Evolutionary conservation across 1,284 basidiomycete species (phyloP), one percentile per base, ranked within the genome.

Genomic region (Wallemia hederae): DNA sequence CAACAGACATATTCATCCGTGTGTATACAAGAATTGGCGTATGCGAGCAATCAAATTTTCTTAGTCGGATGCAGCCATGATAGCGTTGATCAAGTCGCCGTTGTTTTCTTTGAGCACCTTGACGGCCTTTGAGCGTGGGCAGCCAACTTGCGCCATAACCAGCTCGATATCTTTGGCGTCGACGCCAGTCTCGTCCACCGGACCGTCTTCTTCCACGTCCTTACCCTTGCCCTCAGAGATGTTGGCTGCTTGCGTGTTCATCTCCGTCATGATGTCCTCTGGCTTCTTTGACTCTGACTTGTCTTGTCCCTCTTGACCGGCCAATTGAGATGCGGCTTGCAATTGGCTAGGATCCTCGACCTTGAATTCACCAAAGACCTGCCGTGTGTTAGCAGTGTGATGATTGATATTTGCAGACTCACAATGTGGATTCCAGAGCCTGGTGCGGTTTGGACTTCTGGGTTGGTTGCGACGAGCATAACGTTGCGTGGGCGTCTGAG

Each of bases 371-470:
- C 24, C 15, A 19, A 25, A 59, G 25, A 55, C 58, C 24, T 22
- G n/a, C 29, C 22, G 9, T 55, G 27, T 14, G 33, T 22, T 5
- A 5, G 17, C 2, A 34, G 27, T n/a, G 17, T 24, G 9, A 2
- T 24, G 19, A 59, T 55, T n/a, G 22, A 11, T 59, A 17, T 22
- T 27, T 39, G 7, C 27, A 15, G 26, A 57, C 26, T 27, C 28
- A 98, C 89, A 70, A 98, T 89, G 78, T 98, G 97, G 74, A 85
- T 88, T 74, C 98, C 94, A 68, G 87, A 90, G 74, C 86, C 87
- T 60, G 85, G 81, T 60, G 89, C 90, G 77, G 96, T 97, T 82
- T 88, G 98, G 60, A 98, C 92, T 66, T 98, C 92, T 60, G 94
- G 92, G 62, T 83, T 77, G 63, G 86, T 80, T 67, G 98, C 80